These are phyloP conservation scores for Boletus eberwhitei DNA, from an alignment of 768 basidiomycete genomes.

Conservation along the genomic window DNA sequence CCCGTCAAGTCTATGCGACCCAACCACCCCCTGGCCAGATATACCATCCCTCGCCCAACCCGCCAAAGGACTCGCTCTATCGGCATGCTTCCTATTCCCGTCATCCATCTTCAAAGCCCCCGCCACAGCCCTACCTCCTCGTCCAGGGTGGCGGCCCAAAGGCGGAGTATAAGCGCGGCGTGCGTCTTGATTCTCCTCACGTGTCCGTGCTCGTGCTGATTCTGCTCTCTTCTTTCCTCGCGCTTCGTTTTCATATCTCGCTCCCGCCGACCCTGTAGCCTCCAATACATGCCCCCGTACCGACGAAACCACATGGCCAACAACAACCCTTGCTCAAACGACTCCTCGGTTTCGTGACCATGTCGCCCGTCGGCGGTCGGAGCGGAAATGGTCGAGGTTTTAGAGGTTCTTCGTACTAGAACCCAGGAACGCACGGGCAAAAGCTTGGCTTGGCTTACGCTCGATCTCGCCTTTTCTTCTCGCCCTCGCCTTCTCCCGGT, in stretches of 20 bases:
- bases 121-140: conserved; percentile 25
- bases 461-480: not conserved
- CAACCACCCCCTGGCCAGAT: conserved; percentile 31
- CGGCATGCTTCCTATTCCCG: conserved; percentile 20
- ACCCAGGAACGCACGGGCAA: not conserved
- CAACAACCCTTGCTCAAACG: conserved; percentile 32
- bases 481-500: not conserved
- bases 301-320: conserved; percentile 25
- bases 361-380: conserved; percentile 23
- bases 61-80: conserved; percentile 18
- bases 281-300: conserved; percentile 28
- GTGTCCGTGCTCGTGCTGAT: conserved; percentile 17
- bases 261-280: conserved; percentile 8
- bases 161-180: conserved; percentile 32
- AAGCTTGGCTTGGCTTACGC: not conserved
- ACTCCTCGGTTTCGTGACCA: conserved; percentile 25
- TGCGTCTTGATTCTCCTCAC: conserved; percentile 19
- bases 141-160: conserved; percentile 28
- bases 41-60: conserved; percentile 14
- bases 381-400: conserved; percentile 23
- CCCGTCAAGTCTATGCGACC: conserved; percentile 15
- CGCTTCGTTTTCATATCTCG: not conserved
- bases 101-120: conserved; percentile 21
- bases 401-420: conserved; percentile 28
- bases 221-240: not conserved